Evolutionary conservation across 192 early-diverging fungal genomes (phyloP).

Genomic region (Allomyces arbusculus): DNA sequence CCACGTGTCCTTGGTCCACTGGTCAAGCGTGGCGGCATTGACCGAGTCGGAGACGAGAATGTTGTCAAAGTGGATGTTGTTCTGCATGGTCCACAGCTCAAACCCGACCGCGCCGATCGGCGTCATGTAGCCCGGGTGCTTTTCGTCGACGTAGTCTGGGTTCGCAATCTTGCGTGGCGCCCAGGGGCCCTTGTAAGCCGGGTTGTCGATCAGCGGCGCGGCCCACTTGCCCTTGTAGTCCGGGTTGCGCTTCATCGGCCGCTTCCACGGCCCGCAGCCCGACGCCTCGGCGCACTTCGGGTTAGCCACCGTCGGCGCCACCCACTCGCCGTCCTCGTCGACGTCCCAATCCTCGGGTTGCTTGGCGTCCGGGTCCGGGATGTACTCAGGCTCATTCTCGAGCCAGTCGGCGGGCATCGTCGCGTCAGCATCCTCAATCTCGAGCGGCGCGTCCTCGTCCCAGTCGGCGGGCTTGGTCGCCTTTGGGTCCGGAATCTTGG

Average conservation of each 20-base stretch:
- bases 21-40: conserved; percentile 28
- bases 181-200: conserved; percentile 82
- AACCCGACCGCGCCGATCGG: conserved; percentile 69
- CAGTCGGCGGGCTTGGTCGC: conserved; percentile 57
- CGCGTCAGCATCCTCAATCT: conserved; percentile 59
- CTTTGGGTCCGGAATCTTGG: conserved; percentile 62
- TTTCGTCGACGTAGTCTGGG: conserved; percentile 68
- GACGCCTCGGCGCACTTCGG: conserved; percentile 54
- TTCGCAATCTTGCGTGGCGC: conserved; percentile 64
- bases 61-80: conserved; percentile 73
- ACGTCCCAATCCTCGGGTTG: conserved; percentile 85
- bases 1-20: conserved; percentile 59
- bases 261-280: conserved; percentile 52
- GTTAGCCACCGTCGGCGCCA: conserved; percentile 54
- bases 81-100: conserved; percentile 87
- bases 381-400: conserved; percentile 47
- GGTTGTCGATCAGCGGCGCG: conserved; percentile 70
- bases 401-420: conserved; percentile 70
- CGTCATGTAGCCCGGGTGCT: conserved; percentile 49
- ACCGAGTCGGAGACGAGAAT: conserved; percentile 64
- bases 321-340: conserved; percentile 85
- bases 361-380: conserved; percentile 55
- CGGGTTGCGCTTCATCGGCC: conserved; percentile 71
- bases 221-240: conserved; percentile 83
- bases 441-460: conserved; percentile 71